Evolutionary conservation across 2,329 filamentous ascomycete genomes (phyloP).

Genomic region (Cladosporium sp.): DNA sequence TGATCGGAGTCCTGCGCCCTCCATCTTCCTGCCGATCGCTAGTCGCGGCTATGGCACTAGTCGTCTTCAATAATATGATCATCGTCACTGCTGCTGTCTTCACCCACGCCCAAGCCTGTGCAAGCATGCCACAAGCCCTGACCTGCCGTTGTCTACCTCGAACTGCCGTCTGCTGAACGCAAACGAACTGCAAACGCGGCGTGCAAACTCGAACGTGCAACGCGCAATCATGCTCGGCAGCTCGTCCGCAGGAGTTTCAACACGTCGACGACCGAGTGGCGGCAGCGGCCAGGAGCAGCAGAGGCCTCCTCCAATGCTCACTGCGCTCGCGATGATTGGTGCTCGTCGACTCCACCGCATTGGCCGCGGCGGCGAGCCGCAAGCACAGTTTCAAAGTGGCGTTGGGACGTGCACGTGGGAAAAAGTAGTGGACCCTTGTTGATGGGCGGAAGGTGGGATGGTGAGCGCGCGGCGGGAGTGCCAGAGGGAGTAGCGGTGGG

Average conservation of each 20-base stretch:
- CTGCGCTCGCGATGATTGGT: neutral
- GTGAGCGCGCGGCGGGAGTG: constrained; percentile 6
- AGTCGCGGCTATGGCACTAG: neutral
- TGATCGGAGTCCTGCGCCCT: neutral
- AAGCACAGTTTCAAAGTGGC: neutral
- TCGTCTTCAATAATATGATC: neutral
- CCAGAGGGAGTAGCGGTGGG: neutral
- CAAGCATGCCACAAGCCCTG: constrained; percentile 1
- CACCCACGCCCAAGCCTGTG: neutral
- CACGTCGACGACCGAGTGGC: neutral
- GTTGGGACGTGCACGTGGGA: neutral
- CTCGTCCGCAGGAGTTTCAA: neutral
- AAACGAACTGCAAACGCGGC: neutral
- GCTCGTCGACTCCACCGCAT: neutral
- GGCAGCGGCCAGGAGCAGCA: neutral
- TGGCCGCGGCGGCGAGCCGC: neutral
- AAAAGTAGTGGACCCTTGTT: constrained; percentile 9
- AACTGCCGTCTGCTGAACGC: neutral
- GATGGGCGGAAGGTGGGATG: constrained; percentile 5
- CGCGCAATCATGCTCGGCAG: neutral
- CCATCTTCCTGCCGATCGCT: constrained; percentile 2
- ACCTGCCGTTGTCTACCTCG: neutral
- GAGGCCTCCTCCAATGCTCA: neutral
- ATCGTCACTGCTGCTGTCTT: constrained; percentile 1
- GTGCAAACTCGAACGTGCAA: neutral